Evolutionary conservation across 1,139 yeast genomes (phyloP), one percentile per base, ranked within the genome.

Genomic region (Nematodospora anomalae): DNA sequence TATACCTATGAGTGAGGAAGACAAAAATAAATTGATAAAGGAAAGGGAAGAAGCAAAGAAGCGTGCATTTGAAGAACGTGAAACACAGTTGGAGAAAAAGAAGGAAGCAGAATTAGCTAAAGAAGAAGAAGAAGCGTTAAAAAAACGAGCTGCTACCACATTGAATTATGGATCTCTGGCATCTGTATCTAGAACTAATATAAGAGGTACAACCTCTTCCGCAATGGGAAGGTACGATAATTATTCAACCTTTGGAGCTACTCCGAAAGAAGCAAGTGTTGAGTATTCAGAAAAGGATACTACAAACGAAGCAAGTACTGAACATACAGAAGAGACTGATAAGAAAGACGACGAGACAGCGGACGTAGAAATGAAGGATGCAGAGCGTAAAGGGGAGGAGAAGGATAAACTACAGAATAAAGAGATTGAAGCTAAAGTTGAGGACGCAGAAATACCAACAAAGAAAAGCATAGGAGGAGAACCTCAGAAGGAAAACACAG

Each of bases 1-100:
- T 44, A 64, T 73, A 40, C 64, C 65, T 2, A 59, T 79, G 58
- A 54, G 52, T n/a, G 69, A 60, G 4, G 67, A 58, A 18, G 65
- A 53, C 13, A 58, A 54, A 33, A 47, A 46, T 5, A 42, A 37
- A 2, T 58, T 58, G 12, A 46, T 57, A 20, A 43, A 50, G 27
- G 52, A 54, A 27, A 51, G 62, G 34, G 52, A 58, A 12, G 59
- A 53, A 32, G 38, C 43, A 26, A 45, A 42, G 34, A 47, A 41
- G 30, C 37, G 46, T 30, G 45, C 41, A 26, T 43, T 32, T 30
- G 45, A 45, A 25, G 48, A 43, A 26, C 18, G 42, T 28, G 32
- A 21, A 25, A 32, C 25, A 13, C 25, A 28, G 26, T 33, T 35
- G 35, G 50, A 57, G 9, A 45, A 38, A 37, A 53, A 53, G 36